Evolutionary conservation across 2,329 filamentous ascomycete species (phyloP).

Genomic region (Tolypocladium paradoxum): DNA sequence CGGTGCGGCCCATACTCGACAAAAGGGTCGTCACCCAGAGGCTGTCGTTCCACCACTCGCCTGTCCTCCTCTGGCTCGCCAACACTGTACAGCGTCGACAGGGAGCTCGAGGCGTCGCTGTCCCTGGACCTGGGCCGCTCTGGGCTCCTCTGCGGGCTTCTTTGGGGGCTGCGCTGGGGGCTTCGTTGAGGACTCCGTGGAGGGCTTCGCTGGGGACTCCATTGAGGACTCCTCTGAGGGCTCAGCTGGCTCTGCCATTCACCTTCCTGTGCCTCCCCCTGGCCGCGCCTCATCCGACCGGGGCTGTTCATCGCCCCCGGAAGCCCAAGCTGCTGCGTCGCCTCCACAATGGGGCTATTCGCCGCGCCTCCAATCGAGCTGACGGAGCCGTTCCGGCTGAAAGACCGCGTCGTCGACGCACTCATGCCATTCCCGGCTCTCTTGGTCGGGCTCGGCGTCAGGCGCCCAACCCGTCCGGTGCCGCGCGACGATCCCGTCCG

Average conservation of each 20-base stretch:
- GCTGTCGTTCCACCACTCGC: not conserved
- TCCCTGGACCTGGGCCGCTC: conserved; percentile 21
- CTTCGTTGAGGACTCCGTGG: conserved; percentile 10
- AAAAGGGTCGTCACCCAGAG: conserved; percentile 20
- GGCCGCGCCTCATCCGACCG: conserved; percentile 22
- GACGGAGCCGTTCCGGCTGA: conserved; percentile 14
- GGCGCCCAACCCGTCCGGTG: conserved; percentile 6
- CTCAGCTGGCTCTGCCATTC: conserved; percentile 5
- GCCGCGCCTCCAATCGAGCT: conserved; percentile 24
- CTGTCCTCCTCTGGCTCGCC: conserved; percentile 34
- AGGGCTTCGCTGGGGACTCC: conserved; percentile 5
- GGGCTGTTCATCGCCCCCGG: conserved; percentile 32
- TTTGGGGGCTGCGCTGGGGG: conserved; percentile 9
- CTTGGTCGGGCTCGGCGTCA: conserved; percentile 18
- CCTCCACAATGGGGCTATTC: conserved; percentile 29
- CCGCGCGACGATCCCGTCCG: conserved; percentile 4
- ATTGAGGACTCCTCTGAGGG: conserved; percentile 4
- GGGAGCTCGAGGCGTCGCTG: conserved; percentile 38
- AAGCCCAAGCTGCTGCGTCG: conserved; percentile 22
- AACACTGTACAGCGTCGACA: conserved; percentile 47
- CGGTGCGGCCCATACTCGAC: conserved; percentile 9
- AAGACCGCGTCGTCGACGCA: conserved; percentile 6
- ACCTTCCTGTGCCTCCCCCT: conserved; percentile 12
- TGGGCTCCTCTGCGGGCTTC: conserved; percentile 6
- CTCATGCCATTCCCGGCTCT: conserved; percentile 8